Evolutionary conservation across 164 flowering plant genomes (phyloP).

Genomic region (Nelumbo lutea): DNA sequence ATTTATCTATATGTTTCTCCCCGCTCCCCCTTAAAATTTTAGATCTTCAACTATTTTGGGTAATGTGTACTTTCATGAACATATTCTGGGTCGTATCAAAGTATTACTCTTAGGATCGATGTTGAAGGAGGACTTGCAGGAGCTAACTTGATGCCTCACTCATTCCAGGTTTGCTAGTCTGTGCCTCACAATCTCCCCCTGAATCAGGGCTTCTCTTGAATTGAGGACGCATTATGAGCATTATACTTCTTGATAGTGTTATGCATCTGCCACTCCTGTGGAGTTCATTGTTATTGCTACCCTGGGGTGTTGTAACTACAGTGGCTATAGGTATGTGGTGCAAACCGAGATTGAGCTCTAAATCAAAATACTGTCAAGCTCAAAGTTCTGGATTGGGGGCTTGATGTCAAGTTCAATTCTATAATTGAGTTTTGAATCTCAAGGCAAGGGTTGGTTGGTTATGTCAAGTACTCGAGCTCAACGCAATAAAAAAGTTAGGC

Average conservation of each 20-base stretch:
- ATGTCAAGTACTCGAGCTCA: too few species aligned
- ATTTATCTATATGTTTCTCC: not conserved
- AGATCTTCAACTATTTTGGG: slow-evolving; percentile 2
- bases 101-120: slow-evolving; percentile 85
- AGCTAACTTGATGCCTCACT: slow-evolving; percentile 77
- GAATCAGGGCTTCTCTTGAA: not conserved
- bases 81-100: slow-evolving; percentile 93
- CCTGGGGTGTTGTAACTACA: too few species aligned
- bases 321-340: too few species aligned
- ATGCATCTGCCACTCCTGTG: not conserved
- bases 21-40: not conserved
- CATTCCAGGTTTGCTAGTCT: slow-evolving; percentile 62
- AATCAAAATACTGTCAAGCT: too few species aligned
- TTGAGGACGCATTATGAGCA: not conserved
- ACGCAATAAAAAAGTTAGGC: too few species aligned
- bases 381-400: too few species aligned
- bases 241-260: not conserved
- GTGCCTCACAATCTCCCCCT: not conserved
- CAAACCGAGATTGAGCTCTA: too few species aligned
- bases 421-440: too few species aligned
- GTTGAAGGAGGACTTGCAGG: slow-evolving; percentile 85
- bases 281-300: too few species aligned
- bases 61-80: slow-evolving; percentile 52
- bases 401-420: too few species aligned
- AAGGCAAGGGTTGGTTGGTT: too few species aligned